Base-by-base conservation (phyloP, 1,139 yeast genomes). In the Kluyveromyces marxianus region DNA sequence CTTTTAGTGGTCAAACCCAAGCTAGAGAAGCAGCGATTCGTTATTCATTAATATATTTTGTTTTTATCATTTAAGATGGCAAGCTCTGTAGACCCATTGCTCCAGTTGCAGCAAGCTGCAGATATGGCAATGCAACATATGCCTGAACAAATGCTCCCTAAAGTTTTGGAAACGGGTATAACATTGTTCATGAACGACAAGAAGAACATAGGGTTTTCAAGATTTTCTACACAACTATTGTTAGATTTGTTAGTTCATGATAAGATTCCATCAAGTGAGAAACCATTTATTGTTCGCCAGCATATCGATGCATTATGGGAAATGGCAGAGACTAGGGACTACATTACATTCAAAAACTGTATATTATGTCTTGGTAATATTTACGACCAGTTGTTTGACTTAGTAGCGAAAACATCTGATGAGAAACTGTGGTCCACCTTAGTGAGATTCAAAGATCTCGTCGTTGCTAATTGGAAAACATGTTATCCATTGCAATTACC, bases 111-210 rank as follows among this genome's bases (percentile, higher is more conserved):
- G 41, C 76, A 77, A 59, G 84, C 84, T 24, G 70, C 72, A 42
- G 62, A 65, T 25, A 64, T 77, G 54, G 81, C 80, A 1, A 65
- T 71, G 51, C 60, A 71, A 29, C 72, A 69, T 39, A 58, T 54
- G 50, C 71, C 72, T 1, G 57, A 53, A 28, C 66, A 69, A 35
- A 66, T 72, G 47, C 71, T 76, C 49, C 76, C 81, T 3, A 77
- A 75, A 50, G 81, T 79, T 24, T 63, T 77, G 39, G 69, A 76
- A 41, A 79, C 77, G 37, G 72, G 80, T 35, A 67, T 75, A 44
- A 71, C 73, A 45, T 69, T 77, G 48, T 63, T 59, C 31, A 76
- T 37, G 71, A 74, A 57, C 60, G 67, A 34, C 63, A 68, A 32
- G 69, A 62, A 41, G 66, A 30, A 44, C 43, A 34, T 45, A 25